Evolutionary conservation across 805 yeast genomes (phyloP).

Genomic region (Candida broadrunensis): DNA sequence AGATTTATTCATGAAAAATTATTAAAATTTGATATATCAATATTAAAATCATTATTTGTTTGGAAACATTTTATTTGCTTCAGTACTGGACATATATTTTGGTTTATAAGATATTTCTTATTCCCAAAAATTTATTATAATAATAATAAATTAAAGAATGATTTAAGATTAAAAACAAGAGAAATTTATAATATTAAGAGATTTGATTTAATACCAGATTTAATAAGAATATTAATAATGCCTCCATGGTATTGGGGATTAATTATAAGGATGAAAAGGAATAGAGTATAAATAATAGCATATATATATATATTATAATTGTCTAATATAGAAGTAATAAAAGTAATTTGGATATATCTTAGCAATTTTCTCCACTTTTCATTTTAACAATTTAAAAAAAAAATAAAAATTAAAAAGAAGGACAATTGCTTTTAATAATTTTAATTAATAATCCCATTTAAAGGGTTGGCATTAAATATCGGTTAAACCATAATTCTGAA

Average conservation of each 20-base stretch:
- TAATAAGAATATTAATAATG: slow-evolving; percentile 12
- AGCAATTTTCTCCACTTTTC: no score
- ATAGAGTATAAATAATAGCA: neutral
- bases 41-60: neutral
- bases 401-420: no score
- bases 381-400: no score
- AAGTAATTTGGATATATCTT: no score
- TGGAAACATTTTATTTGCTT: slow-evolving; percentile 9
- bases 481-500: no score
- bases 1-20: slow-evolving; percentile 8
- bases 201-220: slow-evolving; percentile 8
- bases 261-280: slow-evolving; percentile 10
- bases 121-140: slow-evolving; percentile 13
- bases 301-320: no score
- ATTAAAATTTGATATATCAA: neutral
- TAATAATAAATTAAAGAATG: slow-evolving; percentile 11
- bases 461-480: no score
- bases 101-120: slow-evolving; percentile 21
- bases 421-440: no score
- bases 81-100: slow-evolving; percentile 25
- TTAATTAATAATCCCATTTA: no score
- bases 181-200: slow-evolving; percentile 9
- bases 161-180: slow-evolving; percentile 9
- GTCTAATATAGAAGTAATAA: no score
- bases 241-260: slow-evolving; percentile 37